Conservation (phyloP, 768 basidiomycete genomes). For the Podaxis carcinomalis region DNA sequence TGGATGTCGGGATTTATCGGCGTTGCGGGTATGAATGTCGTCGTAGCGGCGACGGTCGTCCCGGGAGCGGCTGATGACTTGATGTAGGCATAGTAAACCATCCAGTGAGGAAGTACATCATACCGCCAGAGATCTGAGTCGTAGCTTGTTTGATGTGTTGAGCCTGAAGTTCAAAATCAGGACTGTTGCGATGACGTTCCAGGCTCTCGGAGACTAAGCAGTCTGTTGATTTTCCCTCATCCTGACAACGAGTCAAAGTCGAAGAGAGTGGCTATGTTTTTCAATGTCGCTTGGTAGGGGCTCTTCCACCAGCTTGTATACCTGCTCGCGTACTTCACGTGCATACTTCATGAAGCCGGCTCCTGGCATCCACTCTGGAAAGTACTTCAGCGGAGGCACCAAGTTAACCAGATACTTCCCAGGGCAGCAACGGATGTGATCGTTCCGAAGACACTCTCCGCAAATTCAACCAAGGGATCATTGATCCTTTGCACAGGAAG, state of each 20-base stretch:
- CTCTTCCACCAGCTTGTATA: background rate
- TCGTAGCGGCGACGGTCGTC: background rate
- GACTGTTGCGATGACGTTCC: background rate
- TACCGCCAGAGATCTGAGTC: background rate
- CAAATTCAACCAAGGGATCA: background rate
- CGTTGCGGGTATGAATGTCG: slow-evolving; percentile 7
- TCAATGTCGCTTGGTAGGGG: background rate
- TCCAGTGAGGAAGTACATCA: background rate
- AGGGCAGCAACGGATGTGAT: background rate
- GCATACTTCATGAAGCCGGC: background rate
- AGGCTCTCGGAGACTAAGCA: background rate
- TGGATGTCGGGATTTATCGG: slow-evolving; percentile 11
- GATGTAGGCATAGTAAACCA: background rate
- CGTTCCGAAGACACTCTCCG: background rate
- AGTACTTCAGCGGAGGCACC: background rate
- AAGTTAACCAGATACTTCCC: background rate
- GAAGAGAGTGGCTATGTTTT: background rate
- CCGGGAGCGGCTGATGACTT: background rate
- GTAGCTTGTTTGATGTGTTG: background rate
- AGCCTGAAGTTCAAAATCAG: background rate
- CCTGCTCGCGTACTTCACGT: background rate
- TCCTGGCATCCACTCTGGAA: slow-evolving; percentile 6
- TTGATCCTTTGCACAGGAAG: background rate
- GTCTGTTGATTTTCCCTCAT: background rate
- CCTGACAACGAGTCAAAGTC: background rate